These are phyloP conservation scores for Primulina huaijiensis DNA, from an alignment of 257 asterid species.

Conservation along the genomic window DNA sequence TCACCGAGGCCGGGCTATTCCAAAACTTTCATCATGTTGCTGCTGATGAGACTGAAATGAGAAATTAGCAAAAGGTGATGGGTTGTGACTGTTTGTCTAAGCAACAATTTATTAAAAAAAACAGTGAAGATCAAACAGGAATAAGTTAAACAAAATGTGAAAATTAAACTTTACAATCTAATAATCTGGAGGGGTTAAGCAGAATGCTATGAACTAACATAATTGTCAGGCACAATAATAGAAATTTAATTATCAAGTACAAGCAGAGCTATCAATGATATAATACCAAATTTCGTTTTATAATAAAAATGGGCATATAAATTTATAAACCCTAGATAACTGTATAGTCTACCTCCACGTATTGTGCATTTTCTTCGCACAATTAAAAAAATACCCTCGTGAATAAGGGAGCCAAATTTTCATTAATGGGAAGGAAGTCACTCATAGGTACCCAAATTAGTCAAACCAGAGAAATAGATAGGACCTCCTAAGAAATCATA, in stretches of 20 bases:
- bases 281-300: neutral
- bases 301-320: neutral
- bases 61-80: neutral
- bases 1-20: slow-evolving; percentile 99
- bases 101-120: neutral
- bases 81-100: neutral
- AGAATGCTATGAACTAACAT: too few relatives aligned
- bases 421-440: neutral
- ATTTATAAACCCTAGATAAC: neutral
- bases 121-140: neutral
- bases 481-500: slow-evolving; percentile 25
- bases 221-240: too few relatives aligned
- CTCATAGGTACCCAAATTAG: neutral
- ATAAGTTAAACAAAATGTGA: too few relatives aligned
- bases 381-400: neutral
- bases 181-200: too few relatives aligned
- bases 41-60: slow-evolving; percentile 64
- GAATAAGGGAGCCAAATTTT: neutral
- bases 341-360: neutral
- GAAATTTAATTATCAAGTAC: neutral
- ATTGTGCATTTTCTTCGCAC: neutral
- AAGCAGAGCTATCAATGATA: neutral
- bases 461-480: slow-evolving; percentile 10
- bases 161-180: too few relatives aligned
- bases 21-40: slow-evolving; percentile 72